Base-by-base conservation (phyloP, 2,329 filamentous ascomycete species). In the Trichoderma oligosporum region DNA sequence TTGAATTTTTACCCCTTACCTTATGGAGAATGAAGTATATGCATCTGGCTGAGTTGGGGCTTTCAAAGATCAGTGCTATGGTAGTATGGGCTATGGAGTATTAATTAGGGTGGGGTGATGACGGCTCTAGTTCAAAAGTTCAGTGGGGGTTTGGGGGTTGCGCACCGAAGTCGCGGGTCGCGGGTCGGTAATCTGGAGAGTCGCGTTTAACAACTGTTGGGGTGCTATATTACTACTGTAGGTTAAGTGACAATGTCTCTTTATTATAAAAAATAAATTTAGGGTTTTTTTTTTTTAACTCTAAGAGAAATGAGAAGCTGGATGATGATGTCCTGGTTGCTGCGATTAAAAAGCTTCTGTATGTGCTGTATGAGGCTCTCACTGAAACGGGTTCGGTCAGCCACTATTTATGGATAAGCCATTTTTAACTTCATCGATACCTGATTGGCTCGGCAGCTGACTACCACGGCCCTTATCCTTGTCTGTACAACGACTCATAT, bases 401-500 rank as follows among this genome's bases (percentile, higher is more conserved):
- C 20, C 48, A 25, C 51, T 22, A 22, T 29, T 52, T 52, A 47
- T 51, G 56, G 56, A 44, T 41, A 53, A 35, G 25, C 49, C 44
- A 12, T 47, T 29, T 69, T 57, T 65, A 66, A 72, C 70, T 64
- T 72, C 70, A 70, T 69, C 59, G 58, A 54, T 48, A 27, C 44
- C 6, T 73, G 67, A 72, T 72, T 72, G 70, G 70, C 49, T 65
- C 60, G 63, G 62, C 55, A 63, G 59, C 47, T 62, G 58, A 49
- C 62, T 58, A 61, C 62, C 62, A 64, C 44, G 64, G 63, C 61
- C 59, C 53, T 48, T 16, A 60, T 60, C 70, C 70, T 65, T 73
- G 70, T 65, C 66, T 58, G 64, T 61, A 63, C 60, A 64, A 59
- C 62, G 62, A 57, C 61, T 62, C 65, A 72, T 73, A 72, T 72